phyloP scores from a whole-genome alignment of 192 early-diverging fungal species.

The Endogone sp. region DNA sequence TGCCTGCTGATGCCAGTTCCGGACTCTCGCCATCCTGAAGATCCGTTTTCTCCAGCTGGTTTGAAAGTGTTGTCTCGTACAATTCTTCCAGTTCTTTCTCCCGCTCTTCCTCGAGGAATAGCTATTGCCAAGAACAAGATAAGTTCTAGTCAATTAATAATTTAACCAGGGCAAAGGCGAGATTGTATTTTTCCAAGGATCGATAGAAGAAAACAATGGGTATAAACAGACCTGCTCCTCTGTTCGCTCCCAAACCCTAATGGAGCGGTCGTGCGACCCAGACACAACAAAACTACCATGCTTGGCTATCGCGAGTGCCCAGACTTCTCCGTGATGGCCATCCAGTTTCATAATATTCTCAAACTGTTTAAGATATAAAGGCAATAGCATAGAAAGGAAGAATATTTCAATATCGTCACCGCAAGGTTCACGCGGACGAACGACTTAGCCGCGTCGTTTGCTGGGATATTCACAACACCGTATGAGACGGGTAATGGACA shows the following conservation, averaged over 20 bases:
- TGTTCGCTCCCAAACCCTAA: constrained; percentile 94
- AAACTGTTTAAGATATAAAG: too few species aligned
- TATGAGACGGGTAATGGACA: background rate
- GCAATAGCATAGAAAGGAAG: constrained; percentile 1
- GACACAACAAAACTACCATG: constrained; percentile 87
- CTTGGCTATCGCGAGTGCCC: constrained; percentile 87
- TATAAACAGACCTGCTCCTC: constrained; percentile 67
- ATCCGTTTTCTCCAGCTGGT: constrained; percentile 55
- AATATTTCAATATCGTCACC: background rate
- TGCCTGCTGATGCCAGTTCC: constrained; percentile 67
- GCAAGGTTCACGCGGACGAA: too few species aligned
- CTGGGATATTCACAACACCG: background rate
- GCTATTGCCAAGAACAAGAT: too few species aligned
- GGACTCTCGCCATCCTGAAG: constrained; percentile 40
- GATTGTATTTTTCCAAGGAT: too few species aligned
- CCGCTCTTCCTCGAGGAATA: constrained; percentile 94
- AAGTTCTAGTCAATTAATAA: too few species aligned
- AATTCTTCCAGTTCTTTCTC: constrained; percentile 91
- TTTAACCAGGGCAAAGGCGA: too few species aligned
- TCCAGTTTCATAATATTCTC: constrained; percentile 91
- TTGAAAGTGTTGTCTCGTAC: constrained; percentile 74
- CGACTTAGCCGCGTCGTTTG: too few species aligned
- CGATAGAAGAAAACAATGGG: constrained; percentile 9
- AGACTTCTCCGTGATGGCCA: constrained; percentile 92
- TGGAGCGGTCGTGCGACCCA: constrained; percentile 89